A percentile compares a stretch with the other conserved stretches of the same genome.
Evolutionary conservation across 2,329 filamentous ascomycete genomes (phyloP).

Genomic region (Thielaviopsis punctulata): DNA sequence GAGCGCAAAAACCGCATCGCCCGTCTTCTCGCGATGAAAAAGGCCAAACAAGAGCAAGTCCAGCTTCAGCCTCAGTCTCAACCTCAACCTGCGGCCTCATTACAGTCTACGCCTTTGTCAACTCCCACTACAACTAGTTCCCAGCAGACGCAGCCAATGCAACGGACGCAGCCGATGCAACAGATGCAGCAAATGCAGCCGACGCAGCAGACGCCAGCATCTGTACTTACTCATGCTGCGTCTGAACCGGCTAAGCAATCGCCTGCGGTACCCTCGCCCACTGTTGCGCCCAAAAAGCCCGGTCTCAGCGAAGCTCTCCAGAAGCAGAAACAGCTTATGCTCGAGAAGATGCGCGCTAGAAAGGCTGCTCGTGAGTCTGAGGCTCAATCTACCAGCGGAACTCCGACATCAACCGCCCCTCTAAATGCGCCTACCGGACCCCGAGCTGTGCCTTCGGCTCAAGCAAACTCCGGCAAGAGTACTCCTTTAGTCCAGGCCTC

Average conservation of each 20-base stretch:
- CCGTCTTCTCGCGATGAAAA: conserved; percentile 56
- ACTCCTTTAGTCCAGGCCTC: no score
- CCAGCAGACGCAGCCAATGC: no score
- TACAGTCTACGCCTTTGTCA: no score
- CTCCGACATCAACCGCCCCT: neutral
- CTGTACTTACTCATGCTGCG: neutral
- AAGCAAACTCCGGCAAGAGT: neutral
- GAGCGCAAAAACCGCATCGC: conserved; percentile 64
- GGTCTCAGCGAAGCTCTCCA: conserved; percentile 47
- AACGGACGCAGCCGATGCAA: no score
- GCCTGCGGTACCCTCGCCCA: neutral
- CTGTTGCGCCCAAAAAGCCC: neutral
- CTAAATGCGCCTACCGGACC: conserved; percentile 4
- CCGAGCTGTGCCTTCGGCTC: neutral
- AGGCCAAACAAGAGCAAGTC: conserved; percentile 1
- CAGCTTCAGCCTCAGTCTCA: neutral
- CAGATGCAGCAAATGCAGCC: no score
- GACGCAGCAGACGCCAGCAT: no score
- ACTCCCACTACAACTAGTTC: no score
- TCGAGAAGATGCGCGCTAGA: conserved; percentile 40
- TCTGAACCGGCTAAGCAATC: neutral
- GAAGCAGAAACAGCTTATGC: conserved; percentile 60
- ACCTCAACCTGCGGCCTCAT: no score
- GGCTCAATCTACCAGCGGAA: neutral
- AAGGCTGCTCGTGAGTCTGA: conserved; percentile 1